These are phyloP conservation scores for Fraxinus ornus DNA, from an alignment of 305 asterid species.

Conservation along the genomic window DNA sequence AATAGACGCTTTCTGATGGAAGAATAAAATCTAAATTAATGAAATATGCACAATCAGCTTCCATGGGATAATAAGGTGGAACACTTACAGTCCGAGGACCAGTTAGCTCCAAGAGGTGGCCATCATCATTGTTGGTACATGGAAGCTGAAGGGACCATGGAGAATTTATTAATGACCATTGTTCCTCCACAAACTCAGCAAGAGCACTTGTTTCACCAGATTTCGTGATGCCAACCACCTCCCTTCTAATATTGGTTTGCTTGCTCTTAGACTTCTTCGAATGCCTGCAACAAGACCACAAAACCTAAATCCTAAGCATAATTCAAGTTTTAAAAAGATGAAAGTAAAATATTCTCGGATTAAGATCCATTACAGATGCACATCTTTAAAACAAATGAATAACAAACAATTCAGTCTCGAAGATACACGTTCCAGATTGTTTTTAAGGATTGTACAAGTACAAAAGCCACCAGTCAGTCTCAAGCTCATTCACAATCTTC, in stretches of 20 bases:
- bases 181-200: slow-evolving; percentile 57
- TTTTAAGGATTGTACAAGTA: not conserved
- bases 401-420: not conserved
- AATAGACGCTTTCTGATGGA: not conserved
- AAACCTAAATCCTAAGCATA: slow-evolving; percentile 10
- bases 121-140: slow-evolving; percentile 42
- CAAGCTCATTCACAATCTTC: not conserved
- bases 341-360: slow-evolving; percentile 11
- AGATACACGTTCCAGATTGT: not conserved
- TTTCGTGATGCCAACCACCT: slow-evolving; percentile 53
- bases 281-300: slow-evolving; percentile 47
- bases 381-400: not conserved
- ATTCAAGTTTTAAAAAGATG: slow-evolving; percentile 23
- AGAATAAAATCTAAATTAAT: not conserved
- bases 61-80: slow-evolving; percentile 7
- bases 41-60: not conserved
- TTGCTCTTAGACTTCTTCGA: slow-evolving; percentile 47
- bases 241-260: slow-evolving; percentile 43
- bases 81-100: slow-evolving; percentile 73
- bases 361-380: slow-evolving; percentile 1
- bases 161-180: slow-evolving; percentile 68
- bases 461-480: not conserved
- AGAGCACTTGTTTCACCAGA: slow-evolving; percentile 53
- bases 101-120: slow-evolving; percentile 64
- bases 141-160: slow-evolving; percentile 73